Evolutionary conservation across 1,284 basidiomycete species (phyloP), one percentile per base, ranked within the genome.

Genomic region (Ganoderma leucocontextum): DNA sequence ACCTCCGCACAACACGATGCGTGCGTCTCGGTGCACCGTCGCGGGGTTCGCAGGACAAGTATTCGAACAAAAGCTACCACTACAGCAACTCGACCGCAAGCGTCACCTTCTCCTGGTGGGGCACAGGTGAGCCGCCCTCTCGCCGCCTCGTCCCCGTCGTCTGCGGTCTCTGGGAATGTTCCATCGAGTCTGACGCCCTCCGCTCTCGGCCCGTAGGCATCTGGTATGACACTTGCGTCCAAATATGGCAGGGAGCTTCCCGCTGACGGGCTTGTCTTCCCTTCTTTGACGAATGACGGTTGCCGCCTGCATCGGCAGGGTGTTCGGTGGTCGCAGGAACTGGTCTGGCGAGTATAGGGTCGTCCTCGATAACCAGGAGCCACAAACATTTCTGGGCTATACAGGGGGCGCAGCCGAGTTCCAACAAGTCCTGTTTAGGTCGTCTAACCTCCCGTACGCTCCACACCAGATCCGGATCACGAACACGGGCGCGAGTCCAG

Each of bases 21-120:
- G 29, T 8, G 22, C 53, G 10, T 19, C 8, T 17, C 6, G 15
- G 12, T 44, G n/a, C 61, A 68, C 63, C 39, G n/a, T 64, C 39
- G n/a, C 15, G 33, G 41, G 22, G 35, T 59, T 5, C n/a, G 35
- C 33, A 67, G 66, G 29, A 12, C 22, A 29, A 61, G 15, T 74
- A 73, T 41, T 47, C 69, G 4, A 52, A 61, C 22, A 4, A 63
- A 13, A 70, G 69, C 41, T 75, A 74, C 53, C 76, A 77, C 53
- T 66, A 70, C 3, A 76, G 69, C 6, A 73, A 76, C 57, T 64
- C 62, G 3, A 55, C 66, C 41, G 76, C 69, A 17, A 72, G 73
- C 53, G 59, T 75, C 7, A 66, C 67, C 4, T 75, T 77, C 47
- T 69, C 72, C 1, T 77, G 73, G 73, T 73, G 64, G 66, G 76